Evolutionary conservation across 306 rosid species (phyloP), one percentile per base, ranked within the genome.

Genomic region (Aeschynomene evenia): DNA sequence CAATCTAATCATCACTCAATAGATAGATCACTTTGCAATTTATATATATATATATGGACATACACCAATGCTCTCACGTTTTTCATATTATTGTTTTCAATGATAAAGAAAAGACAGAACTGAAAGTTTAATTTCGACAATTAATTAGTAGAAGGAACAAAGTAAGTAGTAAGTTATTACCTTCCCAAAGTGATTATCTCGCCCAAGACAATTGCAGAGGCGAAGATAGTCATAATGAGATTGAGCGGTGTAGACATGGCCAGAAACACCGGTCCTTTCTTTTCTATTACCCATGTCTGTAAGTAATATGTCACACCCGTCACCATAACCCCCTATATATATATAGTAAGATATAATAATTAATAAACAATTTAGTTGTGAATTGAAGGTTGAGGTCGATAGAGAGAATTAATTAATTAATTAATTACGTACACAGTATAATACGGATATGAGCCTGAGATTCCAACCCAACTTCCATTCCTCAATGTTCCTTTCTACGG

Each of bases 251-350:
- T 86, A 18, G 88, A 84, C 91, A 86, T 84, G 43, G 92, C 89
- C 2, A 84, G 73, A 68, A 86, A 88, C 71, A 90, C 92, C 0
- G 95, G 90, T 45, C 94, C 97, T 74, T 84, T 86, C 76, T 84
- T 88, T 79, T 84, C 95, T 54, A 90, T 77, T 0, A 86, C 84
- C 88, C 92, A 90, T 63, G 97, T 77, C 78, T 88, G 90, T 42
- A 87, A 75, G 72, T 73, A 84, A 77, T 76, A 90, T 28, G 91
- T 73, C 2, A 88, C 76, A 5, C 88, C 96, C 5, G 91, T 82
- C 34, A 88, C 96, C 55, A 88, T 81, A 18, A 88, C 39, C 26
- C 95, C 97, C 96, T 90, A n/a, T n/a, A n/a, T n/a, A n/a, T n/a
- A n/a, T n/a, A n/a, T n/a, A n/a, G n/a, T n/a, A n/a, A n/a, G n/a